Conservation (phyloP, 371 early-diverging fungal species). For the Mortierella sp. region DNA sequence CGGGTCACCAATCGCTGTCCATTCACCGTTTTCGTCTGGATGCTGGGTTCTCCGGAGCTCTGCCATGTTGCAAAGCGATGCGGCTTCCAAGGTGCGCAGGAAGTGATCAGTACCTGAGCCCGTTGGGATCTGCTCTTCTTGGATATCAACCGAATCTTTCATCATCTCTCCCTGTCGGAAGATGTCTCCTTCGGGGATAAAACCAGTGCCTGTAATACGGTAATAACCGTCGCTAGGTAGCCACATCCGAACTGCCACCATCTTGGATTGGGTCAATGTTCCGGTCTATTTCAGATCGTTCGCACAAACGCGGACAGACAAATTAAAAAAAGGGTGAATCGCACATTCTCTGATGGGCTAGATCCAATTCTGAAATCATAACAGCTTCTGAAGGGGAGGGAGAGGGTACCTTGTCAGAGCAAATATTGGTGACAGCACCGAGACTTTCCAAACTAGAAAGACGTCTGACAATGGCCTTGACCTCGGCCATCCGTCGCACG, state of each 20-base stretch:
- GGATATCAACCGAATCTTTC: neutral
- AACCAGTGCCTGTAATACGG: conserved; percentile 70
- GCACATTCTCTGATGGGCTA: neutral
- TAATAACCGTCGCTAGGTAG: conserved; percentile 70
- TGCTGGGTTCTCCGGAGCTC: conserved; percentile 62
- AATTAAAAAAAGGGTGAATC: neutral
- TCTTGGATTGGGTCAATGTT: conserved; percentile 70
- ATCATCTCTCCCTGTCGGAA: conserved; percentile 39
- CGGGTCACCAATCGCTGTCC: conserved; percentile 83
- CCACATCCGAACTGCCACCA: conserved; percentile 81
- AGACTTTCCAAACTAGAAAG: conserved; percentile 88
- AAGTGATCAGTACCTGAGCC: conserved; percentile 31
- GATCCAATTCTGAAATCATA: neutral
- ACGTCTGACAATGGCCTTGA: conserved; percentile 86
- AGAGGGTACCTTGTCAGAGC: conserved; percentile 78
- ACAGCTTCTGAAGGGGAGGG: no score
- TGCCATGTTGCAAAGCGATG: conserved; percentile 81
- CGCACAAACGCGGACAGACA: neutral
- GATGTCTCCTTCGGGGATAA: conserved; percentile 70
- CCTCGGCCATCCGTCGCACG: conserved; percentile 85
- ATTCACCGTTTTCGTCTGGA: conserved; percentile 61
- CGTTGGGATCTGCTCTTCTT: conserved; percentile 22
- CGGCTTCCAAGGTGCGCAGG: conserved; percentile 56
- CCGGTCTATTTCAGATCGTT: conserved; percentile 32
- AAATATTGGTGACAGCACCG: conserved; percentile 89